Evolutionary conservation across 163 green algal genomes (phyloP), one percentile per base, ranked within the genome.

Genomic region (Chlamydomonas reinhardtii): DNA sequence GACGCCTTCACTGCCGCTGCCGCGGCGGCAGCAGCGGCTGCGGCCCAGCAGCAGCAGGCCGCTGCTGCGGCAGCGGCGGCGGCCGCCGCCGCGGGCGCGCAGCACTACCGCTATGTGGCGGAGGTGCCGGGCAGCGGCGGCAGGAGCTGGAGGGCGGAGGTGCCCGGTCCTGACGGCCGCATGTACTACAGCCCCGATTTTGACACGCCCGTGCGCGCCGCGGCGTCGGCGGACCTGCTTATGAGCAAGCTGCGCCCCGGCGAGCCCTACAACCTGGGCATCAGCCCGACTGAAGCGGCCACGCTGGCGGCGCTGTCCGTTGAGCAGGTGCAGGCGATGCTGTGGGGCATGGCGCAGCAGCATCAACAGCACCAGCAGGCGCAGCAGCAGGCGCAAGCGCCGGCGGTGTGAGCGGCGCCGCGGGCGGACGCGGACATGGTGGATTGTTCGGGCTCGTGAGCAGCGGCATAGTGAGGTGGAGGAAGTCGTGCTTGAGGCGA

Each of bases 191-290:
- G 39, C 20, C 79, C 79, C 5, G 32, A 32, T 34, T 85, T 78
- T 16, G 31, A 34, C 24, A 65, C 27, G 11, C 4, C 29, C 24
- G 22, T 61, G 32, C 48, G n/a, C 24, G 79, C 79, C 11, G 69
- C 69, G 2, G 79, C 79, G 2, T 59, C 68, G 4, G 79, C 79
- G n/a, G 79, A 85, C 52, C 68, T 85, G 20, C 54, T 85, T 12
- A 71, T 78, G 39, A 39, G 29, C 79, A 85, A 85, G 68, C 68
- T 85, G 54, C 79, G 79, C 22, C 79, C 79, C 14, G 66, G 66
- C n/a, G 79, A 85, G 79, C 79, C 73, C 29, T 56, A 78, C 31
- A 85, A 85, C 79, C 31, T 85, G 66, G 79, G 79, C 15, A 39
- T 85, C 22, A 62, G 59, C 48, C 62, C 62, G 16, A 29, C 59